Evolutionary conservation across 2,329 filamentous ascomycete genomes (phyloP), one percentile per base, ranked within the genome.

Genomic region (Arthrobotrys sphaeroides): DNA sequence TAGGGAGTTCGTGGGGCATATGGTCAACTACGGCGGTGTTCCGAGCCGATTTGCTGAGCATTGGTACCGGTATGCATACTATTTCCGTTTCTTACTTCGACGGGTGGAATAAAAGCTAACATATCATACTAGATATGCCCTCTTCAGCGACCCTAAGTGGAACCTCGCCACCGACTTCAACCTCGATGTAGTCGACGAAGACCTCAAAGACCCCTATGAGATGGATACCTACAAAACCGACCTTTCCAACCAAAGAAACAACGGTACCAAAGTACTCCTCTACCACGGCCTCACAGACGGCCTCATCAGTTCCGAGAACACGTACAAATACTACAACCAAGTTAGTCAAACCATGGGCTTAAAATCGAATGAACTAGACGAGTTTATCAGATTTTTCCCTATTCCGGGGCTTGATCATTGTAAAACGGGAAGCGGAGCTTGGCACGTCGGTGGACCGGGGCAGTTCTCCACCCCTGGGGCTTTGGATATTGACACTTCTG

Each of bases 251-350:
- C 3, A 83, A 83, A 38, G 80, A 84, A 77, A 80, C 10, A 80
- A 81, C 2, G 84, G 84, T 5, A 81, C 83, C 10, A 85, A 84
- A 79, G 80, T 85, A n/a, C 45, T 86, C 7, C 81, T 84, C 79
- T 86, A 85, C 79, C 85, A 86, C 73, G 85, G 85, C 0, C 80
- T 81, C 9, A 80, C 82, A 0, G 84, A 85, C 72, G 43, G 22
- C 5, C 10, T 26, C 1, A 47, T 47, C 3, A 47, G 6, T 24
- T 47, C 43, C 2, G 43, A 47, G 43, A 47, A 47, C 16, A 22
- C 43, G n/a, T 47, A 47, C 22, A 22, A 18, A 22, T 47, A 47
- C 22, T 47, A 47, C 16, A 13, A 47, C 7, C 43, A 10, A 4
- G 43, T 47, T 22, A 22, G 16, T 2, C 22, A 18, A 47, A 47